phyloP scores from a whole-genome alignment of 352 stramenopile species.

The Phytophthora foliorum region DNA sequence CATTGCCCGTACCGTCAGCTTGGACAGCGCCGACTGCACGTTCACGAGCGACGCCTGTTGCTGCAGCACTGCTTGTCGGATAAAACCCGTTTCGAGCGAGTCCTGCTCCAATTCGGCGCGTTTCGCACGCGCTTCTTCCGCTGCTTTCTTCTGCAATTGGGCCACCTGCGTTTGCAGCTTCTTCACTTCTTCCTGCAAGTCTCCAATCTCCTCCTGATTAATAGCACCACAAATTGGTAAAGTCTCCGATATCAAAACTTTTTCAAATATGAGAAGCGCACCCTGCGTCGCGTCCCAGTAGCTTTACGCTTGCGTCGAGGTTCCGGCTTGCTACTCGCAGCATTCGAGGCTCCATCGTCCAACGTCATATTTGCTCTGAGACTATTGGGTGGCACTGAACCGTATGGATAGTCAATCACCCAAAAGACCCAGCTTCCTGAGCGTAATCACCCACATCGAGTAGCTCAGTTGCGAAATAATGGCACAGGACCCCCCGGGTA shows the following conservation, averaged over 20 bases:
- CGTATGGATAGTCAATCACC: too few species aligned
- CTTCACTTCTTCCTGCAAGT: constrained; percentile 25
- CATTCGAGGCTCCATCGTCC: background rate
- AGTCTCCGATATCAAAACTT: constrained; percentile 1
- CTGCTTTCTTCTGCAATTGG: constrained; percentile 16
- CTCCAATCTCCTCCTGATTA: constrained; percentile 31
- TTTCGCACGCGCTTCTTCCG: background rate
- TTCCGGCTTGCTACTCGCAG: background rate
- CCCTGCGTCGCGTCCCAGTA: constrained; percentile 26
- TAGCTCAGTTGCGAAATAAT: background rate
- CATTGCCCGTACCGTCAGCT: constrained; percentile 27
- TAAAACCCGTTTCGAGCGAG: constrained; percentile 25
- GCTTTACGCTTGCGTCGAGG: constrained; percentile 24
- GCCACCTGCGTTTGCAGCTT: constrained; percentile 21
- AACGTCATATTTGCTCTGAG: background rate
- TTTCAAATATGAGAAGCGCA: background rate
- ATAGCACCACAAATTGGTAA: background rate
- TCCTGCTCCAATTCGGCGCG: constrained; percentile 18
- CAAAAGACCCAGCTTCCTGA: too few species aligned
- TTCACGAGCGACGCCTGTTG: constrained; percentile 44
- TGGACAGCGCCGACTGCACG: constrained; percentile 45
- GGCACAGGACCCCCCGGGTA: background rate
- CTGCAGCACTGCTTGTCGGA: constrained; percentile 35
- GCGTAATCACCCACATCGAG: too few species aligned
- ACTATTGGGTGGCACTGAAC: background rate